Conservation (phyloP, 441 rosid species). For the Gossypium davidsonii region DNA sequence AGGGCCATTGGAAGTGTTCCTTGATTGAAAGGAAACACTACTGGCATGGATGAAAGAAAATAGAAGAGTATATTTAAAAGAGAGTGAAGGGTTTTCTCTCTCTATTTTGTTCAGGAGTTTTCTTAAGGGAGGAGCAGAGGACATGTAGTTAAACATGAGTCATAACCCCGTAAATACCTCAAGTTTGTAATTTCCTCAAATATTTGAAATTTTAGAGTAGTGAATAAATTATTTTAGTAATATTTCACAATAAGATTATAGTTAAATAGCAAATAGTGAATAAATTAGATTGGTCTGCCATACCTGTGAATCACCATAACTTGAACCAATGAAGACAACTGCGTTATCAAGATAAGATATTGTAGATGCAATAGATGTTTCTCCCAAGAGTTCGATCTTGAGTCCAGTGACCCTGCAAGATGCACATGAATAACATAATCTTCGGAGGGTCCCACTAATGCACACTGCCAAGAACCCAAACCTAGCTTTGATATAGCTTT, state of each 20-base stretch:
- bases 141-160: background rate
- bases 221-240: background rate
- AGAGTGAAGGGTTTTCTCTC: background rate
- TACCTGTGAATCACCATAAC: slow-evolving; percentile 99
- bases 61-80: background rate
- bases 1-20: background rate
- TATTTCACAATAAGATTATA: background rate
- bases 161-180: background rate
- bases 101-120: background rate
- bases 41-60: background rate
- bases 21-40: background rate
- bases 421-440: slow-evolving; percentile 9
- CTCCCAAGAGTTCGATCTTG: slow-evolving; percentile 91
- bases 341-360: slow-evolving; percentile 97
- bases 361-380: slow-evolving; percentile 88
- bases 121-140: background rate
- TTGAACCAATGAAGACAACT: slow-evolving; percentile 86
- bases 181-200: background rate
- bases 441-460: slow-evolving; percentile 13
- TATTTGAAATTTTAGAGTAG: background rate
- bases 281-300: slow-evolving; percentile 1
- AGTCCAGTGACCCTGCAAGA: slow-evolving; percentile 84
- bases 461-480: background rate
- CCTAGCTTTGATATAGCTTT: background rate
- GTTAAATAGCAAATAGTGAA: background rate